Evolutionary conservation across 352 stramenopile species (phyloP).

Genomic region (Phytophthora niederhauseri): DNA sequence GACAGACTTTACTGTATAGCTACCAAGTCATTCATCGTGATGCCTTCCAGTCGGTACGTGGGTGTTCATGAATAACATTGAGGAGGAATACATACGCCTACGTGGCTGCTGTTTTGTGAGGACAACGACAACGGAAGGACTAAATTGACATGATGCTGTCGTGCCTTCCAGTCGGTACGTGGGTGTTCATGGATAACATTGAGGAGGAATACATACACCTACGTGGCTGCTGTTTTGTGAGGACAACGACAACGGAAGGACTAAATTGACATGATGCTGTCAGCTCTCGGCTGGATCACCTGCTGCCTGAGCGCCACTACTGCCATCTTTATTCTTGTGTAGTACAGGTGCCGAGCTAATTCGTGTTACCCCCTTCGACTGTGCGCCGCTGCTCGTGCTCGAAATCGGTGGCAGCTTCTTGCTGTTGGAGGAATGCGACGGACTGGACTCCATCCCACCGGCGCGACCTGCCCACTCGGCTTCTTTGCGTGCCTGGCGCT

Average conservation of each 20-base stretch:
- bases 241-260: slow-evolving; percentile 14
- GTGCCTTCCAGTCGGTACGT: slow-evolving; percentile 13
- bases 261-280: slow-evolving; percentile 18
- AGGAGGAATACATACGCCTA: slow-evolving; percentile 33
- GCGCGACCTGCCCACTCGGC: slow-evolving; percentile 79
- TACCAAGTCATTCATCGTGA: slow-evolving; percentile 1
- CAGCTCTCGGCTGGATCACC: slow-evolving; percentile 29
- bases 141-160: slow-evolving; percentile 19
- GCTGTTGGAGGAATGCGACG: slow-evolving; percentile 28
- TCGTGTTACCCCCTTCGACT: slow-evolving; percentile 44
- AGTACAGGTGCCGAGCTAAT: slow-evolving; percentile 71
- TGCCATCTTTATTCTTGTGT: slow-evolving; percentile 55
- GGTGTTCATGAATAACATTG: slow-evolving; percentile 17
- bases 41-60: slow-evolving; percentile 14
- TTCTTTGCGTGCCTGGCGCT: slow-evolving; percentile 67
- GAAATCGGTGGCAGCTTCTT: slow-evolving; percentile 78
- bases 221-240: slow-evolving; percentile 9
- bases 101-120: slow-evolving; percentile 9
- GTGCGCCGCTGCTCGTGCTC: slow-evolving; percentile 14
- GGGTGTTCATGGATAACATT: slow-evolving; percentile 20
- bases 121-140: slow-evolving; percentile 14
- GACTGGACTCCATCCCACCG: slow-evolving; percentile 64
- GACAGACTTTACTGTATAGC: slow-evolving; percentile 53
- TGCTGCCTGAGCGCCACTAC: slow-evolving; percentile 16
- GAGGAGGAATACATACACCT: slow-evolving; percentile 33